These are phyloP conservation scores for Ricinus communis DNA, from an alignment of 345 rosid genomes.

Conservation along the genomic window DNA sequence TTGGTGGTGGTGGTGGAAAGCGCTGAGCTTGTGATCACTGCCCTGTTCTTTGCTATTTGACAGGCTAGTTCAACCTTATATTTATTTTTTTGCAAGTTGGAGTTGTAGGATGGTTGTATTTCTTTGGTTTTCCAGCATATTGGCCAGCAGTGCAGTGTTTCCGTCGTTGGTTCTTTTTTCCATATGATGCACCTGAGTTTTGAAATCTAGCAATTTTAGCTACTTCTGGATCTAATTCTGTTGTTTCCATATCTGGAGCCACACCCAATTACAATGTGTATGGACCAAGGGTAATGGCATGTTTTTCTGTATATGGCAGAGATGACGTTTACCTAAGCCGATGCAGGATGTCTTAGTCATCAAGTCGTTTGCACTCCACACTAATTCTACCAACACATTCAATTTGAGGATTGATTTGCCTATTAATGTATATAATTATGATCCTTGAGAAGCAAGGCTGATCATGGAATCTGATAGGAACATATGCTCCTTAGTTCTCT, in stretches of 20 bases:
- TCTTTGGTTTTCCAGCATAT: neutral
- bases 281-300: no score
- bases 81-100: constrained; percentile 4
- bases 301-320: no score
- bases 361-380: no score
- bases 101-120: constrained; percentile 15
- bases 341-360: no score
- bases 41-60: neutral
- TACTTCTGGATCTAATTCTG: neutral
- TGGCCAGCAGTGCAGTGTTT: constrained; percentile 11
- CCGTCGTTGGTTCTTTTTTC: constrained; percentile 1
- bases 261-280: no score
- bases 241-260: neutral
- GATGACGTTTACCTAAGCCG: no score
- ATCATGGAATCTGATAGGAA: no score
- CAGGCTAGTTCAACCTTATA: constrained; percentile 1
- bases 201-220: constrained; percentile 3
- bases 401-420: no score
- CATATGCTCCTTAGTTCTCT: no score
- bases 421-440: no score
- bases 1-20: constrained; percentile 44
- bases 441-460: no score
- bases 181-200: constrained; percentile 3
- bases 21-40: constrained; percentile 17
- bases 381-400: no score